Evolutionary conservation across 2,329 filamentous ascomycete species (phyloP).

Genomic region (Cercospora sesami): DNA sequence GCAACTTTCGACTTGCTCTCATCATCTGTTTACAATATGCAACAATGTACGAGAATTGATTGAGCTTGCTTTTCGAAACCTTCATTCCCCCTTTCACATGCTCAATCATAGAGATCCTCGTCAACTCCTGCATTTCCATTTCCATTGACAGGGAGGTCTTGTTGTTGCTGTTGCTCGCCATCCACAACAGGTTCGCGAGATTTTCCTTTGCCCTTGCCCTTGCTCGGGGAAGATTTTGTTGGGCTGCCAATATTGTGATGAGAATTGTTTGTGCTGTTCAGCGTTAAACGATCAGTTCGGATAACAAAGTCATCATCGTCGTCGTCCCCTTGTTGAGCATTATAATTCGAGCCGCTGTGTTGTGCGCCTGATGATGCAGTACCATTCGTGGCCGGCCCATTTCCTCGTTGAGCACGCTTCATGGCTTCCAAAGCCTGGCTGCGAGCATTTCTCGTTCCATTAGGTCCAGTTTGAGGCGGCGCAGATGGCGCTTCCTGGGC

Average conservation of each 20-base stretch:
- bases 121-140: constrained; percentile 41
- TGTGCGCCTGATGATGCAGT: background rate
- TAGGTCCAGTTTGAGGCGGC: background rate
- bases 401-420: constrained; percentile 21
- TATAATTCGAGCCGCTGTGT: background rate
- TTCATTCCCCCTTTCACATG: background rate
- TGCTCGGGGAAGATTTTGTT: constrained; percentile 28
- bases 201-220: constrained; percentile 41
- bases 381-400: background rate
- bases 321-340: constrained; percentile 17
- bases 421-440: constrained; percentile 21
- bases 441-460: constrained; percentile 12
- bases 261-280: constrained; percentile 31
- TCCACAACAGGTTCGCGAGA: constrained; percentile 29
- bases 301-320: constrained; percentile 48
- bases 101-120: constrained; percentile 47
- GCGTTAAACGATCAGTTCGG: constrained; percentile 40
- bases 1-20: background rate
- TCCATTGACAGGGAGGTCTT: background rate
- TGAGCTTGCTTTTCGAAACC: background rate
- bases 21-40: background rate
- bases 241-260: constrained; percentile 27
- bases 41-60: background rate
- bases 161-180: constrained; percentile 31
- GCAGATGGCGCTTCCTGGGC: constrained; percentile 11